Conservation (phyloP, 2,329 filamentous ascomycete species). For the Alternaria triticimaculans region DNA sequence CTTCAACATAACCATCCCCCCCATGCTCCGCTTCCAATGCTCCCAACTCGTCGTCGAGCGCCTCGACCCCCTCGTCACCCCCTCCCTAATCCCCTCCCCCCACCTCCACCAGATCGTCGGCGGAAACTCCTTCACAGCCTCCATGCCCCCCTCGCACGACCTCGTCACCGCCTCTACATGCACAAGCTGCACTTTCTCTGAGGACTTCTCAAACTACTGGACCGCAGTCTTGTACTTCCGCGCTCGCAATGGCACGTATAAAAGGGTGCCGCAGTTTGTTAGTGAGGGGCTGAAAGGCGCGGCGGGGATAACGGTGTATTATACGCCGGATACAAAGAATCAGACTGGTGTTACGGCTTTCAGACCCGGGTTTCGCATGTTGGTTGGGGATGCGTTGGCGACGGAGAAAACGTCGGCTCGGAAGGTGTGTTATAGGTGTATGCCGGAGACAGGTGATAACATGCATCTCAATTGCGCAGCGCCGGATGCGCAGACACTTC, state of each 20-base stretch:
- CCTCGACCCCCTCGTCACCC: slow-evolving; percentile 33
- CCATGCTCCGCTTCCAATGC: slow-evolving; percentile 33
- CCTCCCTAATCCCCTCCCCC: slow-evolving; percentile 27
- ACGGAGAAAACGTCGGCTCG: slow-evolving; percentile 1
- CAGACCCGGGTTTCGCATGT: slow-evolving; percentile 61
- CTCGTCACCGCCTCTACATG: slow-evolving; percentile 42
- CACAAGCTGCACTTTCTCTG: slow-evolving; percentile 41
- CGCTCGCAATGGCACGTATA: slow-evolving; percentile 38
- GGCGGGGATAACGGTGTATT: slow-evolving; percentile 40
- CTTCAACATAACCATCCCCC: not conserved
- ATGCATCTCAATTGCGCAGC: slow-evolving; percentile 9
- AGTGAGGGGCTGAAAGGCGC: slow-evolving; percentile 24
- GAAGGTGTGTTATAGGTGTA: slow-evolving; percentile 37
- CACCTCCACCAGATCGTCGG: slow-evolving; percentile 34
- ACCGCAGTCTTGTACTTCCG: slow-evolving; percentile 37
- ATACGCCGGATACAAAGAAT: slow-evolving; percentile 27
- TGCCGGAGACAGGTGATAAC: slow-evolving; percentile 28
- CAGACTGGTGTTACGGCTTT: slow-evolving; percentile 63
- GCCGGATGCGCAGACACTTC: slow-evolving; percentile 27
- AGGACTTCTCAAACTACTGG: slow-evolving; percentile 44
- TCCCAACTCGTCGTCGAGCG: slow-evolving; percentile 35
- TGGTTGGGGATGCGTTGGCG: slow-evolving; percentile 49
- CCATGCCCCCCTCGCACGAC: slow-evolving; percentile 44
- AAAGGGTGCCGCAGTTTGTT: slow-evolving; percentile 31
- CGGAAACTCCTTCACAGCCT: slow-evolving; percentile 34